A percentile compares a stretch with the other conserved stretches of the same genome.
Evolutionary conservation across 192 early-diverging fungal genomes (phyloP).

Genomic region (Haplosporangium gracile): DNA sequence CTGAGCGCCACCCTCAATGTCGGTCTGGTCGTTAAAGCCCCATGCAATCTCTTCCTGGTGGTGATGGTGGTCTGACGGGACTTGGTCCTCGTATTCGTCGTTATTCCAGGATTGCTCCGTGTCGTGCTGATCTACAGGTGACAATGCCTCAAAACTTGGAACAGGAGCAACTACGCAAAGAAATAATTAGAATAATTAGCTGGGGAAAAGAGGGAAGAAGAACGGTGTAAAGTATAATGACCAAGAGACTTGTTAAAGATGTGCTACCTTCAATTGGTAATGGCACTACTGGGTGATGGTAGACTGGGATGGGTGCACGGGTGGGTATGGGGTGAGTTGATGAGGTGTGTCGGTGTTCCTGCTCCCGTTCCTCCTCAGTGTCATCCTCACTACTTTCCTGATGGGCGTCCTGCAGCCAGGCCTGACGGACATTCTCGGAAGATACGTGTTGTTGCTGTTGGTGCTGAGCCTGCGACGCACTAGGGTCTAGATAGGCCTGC

Average conservation of each 20-base stretch:
- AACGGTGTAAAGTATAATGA: not conserved
- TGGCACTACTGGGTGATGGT: not conserved
- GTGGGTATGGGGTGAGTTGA: not conserved
- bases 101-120: not conserved
- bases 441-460: slow-evolving; percentile 11
- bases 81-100: not conserved
- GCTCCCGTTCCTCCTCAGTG: not conserved
- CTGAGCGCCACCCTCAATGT: not conserved
- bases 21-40: not conserved
- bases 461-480: slow-evolving; percentile 9
- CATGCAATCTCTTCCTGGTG: not conserved
- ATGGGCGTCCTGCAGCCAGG: slow-evolving; percentile 38
- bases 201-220: not conserved
- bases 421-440: slow-evolving; percentile 39
- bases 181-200: not conserved
- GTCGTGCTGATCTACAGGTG: slow-evolving; percentile 6
- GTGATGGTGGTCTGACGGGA: not conserved
- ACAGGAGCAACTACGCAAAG: not conserved
- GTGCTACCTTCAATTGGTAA: not conserved
- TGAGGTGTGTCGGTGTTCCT: not conserved
- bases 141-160: not conserved
- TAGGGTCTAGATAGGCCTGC: slow-evolving; percentile 43
- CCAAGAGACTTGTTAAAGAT: not conserved
- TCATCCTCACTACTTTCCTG: slow-evolving; percentile 53
- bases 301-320: not conserved